Evolutionary conservation across 1,284 basidiomycete species (phyloP), one percentile per base, ranked within the genome.

Genomic region (Cutaneotrichosporon sp.): DNA sequence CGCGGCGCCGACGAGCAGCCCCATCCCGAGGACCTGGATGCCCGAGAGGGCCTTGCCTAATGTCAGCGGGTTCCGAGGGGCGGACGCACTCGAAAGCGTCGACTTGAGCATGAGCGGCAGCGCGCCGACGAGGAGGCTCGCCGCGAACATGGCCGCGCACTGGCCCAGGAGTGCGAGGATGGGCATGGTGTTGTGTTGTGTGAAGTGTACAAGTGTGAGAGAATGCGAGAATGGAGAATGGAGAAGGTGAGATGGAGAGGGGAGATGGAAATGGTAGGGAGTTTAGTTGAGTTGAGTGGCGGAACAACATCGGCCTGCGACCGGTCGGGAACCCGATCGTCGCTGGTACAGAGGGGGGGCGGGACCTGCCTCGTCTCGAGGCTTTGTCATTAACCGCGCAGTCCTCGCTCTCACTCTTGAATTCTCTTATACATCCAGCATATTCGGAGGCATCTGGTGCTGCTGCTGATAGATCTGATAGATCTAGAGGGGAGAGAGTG

Each of bases 1-100:
- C 0, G 92, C 92, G 7, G 92, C 89, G 16, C 93, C 93, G 25
- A 95, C 84, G 25, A 97, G 83, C 20, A 97, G 80, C n/a, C 93
- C 93, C 31, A 89, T 89, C 24, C 91, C 89, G 25, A 92, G 76
- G 38, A 85, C 85, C 10, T 87, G 87, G 36, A 92, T 79, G 31
- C 83, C 81, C 45, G 87, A 85, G 58, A 90, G 77, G 77, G 63
- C 74, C 77, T 80, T 83, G 84, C 90, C 76, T 72, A 56, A 13
- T 16, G 55, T 55, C 46, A 60, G 56, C 46, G n/a, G n/a, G n/a
- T 18, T n/a, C 7, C 16, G 8, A 8, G 18, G 16, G 16, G 6
- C 36, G 6, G 25, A 49, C 89, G 67, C 72, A 93, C 91, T 88
- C 33, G 89, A 89, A 69, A 90, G 85, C 22, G 84, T 63, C 1